phyloP scores from a whole-genome alignment of 768 basidiomycete genomes.

The Boletus rubropictus region DNA sequence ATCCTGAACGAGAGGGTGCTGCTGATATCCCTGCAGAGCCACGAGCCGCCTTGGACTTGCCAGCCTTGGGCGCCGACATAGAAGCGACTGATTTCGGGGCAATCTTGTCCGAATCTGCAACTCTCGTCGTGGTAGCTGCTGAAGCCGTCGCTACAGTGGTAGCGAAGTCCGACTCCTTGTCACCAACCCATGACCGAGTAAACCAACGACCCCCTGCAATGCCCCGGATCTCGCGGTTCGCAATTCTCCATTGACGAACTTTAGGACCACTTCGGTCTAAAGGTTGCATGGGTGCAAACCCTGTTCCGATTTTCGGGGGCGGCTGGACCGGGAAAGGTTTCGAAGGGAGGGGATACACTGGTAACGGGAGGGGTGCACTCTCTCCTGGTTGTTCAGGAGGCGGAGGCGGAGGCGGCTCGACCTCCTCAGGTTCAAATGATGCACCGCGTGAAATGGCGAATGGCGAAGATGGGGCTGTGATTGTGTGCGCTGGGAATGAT shows the following conservation, averaged over 20 bases:
- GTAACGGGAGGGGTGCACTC: conserved; percentile 46
- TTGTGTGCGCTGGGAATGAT: conserved; percentile 45
- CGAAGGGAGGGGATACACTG: conserved; percentile 72
- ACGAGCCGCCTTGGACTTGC: conserved; percentile 37
- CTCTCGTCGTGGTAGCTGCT: conserved; percentile 25
- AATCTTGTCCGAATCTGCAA: conserved; percentile 26
- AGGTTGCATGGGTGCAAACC: conserved; percentile 61
- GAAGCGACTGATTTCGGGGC: conserved; percentile 39
- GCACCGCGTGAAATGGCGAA: conserved; percentile 33
- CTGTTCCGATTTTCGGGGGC: conserved; percentile 67
- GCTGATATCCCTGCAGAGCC: conserved; percentile 41
- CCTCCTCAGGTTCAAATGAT: conserved; percentile 48
- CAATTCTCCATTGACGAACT: conserved; percentile 67
- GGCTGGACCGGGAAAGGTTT: conserved; percentile 81
- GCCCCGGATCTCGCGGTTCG: conserved; percentile 72
- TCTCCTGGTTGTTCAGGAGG: conserved; percentile 36
- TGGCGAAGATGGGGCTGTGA: conserved; percentile 72
- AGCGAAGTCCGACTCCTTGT: conserved; percentile 68
- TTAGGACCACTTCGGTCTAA: conserved; percentile 60
- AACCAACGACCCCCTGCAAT: conserved; percentile 85
- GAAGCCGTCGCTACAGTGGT: conserved; percentile 28
- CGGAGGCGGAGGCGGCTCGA: conserved; percentile 27
- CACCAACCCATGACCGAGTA: conserved; percentile 74
- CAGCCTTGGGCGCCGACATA: conserved; percentile 43
- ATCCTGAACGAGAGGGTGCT: conserved; percentile 54